Conservation (phyloP, 2,329 filamentous ascomycete genomes). For the Septoria petroselini region DNA sequence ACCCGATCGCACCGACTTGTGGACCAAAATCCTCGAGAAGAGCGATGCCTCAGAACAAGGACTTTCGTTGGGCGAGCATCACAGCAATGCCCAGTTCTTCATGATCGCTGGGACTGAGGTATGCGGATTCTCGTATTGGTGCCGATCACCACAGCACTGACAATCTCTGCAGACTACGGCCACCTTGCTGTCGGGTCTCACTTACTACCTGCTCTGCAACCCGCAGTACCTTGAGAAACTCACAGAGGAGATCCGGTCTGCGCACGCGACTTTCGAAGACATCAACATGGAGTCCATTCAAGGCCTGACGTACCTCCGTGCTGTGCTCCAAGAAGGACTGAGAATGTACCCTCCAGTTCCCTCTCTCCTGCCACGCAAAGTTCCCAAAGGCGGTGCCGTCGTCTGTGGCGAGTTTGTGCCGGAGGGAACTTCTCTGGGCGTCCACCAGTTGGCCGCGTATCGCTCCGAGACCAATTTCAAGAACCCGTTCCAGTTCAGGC, state of each 20-base stretch:
- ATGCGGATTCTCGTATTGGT: neutral
- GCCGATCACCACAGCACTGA: neutral
- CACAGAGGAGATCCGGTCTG: conserved; percentile 37
- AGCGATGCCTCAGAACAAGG: conserved; percentile 2
- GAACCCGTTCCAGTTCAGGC: conserved; percentile 31
- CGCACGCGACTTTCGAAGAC: conserved; percentile 36
- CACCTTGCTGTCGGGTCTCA: conserved; percentile 36
- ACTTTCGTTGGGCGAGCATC: conserved; percentile 34
- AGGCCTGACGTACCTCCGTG: conserved; percentile 39
- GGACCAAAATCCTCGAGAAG: conserved; percentile 28
- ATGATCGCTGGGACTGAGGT: conserved; percentile 39
- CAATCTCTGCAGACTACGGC: conserved; percentile 34
- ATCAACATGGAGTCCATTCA: conserved; percentile 37
- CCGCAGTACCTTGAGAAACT: conserved; percentile 34
- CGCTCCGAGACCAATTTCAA: conserved; percentile 21
- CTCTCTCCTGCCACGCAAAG: conserved; percentile 22
- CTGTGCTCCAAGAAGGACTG: conserved; percentile 39
- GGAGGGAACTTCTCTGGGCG: conserved; percentile 14
- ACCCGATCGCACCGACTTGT: conserved; percentile 30
- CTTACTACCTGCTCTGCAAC: conserved; percentile 36
- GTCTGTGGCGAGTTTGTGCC: conserved; percentile 27
- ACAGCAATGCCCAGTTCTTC: conserved; percentile 35
- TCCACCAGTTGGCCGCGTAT: conserved; percentile 15
- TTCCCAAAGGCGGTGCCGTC: conserved; percentile 21
- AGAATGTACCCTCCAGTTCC: conserved; percentile 40